Base-by-base conservation (phyloP, 257 asterid genomes). In the Fraxinus pennsylvanica region DNA sequence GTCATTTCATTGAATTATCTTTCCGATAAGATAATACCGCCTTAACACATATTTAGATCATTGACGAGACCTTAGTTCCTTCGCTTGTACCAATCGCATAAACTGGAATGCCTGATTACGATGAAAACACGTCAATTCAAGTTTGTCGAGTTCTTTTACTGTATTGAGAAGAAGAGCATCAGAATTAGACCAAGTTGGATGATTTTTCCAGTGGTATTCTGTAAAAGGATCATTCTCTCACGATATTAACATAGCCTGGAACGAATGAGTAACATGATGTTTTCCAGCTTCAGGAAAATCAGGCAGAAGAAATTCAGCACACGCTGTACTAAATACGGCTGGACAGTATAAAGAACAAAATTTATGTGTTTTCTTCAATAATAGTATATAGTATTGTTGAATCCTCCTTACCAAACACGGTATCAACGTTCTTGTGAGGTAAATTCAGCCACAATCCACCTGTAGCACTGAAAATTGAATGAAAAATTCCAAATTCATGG, bases 391-490 rank as follows among this genome's bases (percentile, higher is more conserved):
- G 50, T 41, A 41, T 3, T 41, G 15, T 41, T 0, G 15, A 41
- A 14, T 47, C 57, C 54, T 13, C 4, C n/a, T 45, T 41, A 41
- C 50, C 14, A 41, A 74, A 81, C 1, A 45, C 6, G 14, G 67
- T 41, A 3, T 80, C 87, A 3, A 47, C 35, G 3, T 75, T 3
- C 36, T 80, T 83, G 9, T 85, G 92, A 13, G 94, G 96, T 29
- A 89, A 80, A 73, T 81, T 83, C 25, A 89, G 33, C 92, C 92
- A 91, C 94, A 84, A 89, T 59, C 89, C 91, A 1, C 96, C 87
- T 2, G 86, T 71, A 9, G 82, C 78, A 72, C 85, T 81, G 70
- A 86, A 91, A 19, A 88, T 78, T 3, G 89, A 82, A 72, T 86
- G 87, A 22, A 81, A 89, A 36, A 88, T 63, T 12, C 82, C 89